Conservation (phyloP, 1,284 basidiomycete genomes). For the Inonotus hispidus region DNA sequence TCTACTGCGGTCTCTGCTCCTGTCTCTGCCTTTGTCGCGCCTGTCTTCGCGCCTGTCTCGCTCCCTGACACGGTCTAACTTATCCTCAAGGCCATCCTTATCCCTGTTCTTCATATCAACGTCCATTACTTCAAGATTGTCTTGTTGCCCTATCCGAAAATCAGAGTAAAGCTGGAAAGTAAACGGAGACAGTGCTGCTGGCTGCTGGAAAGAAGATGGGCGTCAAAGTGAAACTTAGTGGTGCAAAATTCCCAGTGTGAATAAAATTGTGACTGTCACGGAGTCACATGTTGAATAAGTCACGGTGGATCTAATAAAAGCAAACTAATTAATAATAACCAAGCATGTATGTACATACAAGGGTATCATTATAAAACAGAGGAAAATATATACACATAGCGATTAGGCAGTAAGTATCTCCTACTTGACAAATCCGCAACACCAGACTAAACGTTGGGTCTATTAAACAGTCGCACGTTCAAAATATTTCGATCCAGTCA, state of each 20-base stretch:
- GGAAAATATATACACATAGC: not conserved
- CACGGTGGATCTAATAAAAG: not conserved
- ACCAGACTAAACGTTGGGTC: not conserved
- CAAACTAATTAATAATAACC: not conserved
- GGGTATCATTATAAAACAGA: not conserved
- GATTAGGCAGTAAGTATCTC: not conserved
- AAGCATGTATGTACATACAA: not conserved
- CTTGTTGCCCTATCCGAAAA: not conserved
- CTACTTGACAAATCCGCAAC: not conserved
- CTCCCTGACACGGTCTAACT: constrained; percentile 31
- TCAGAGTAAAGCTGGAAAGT: not conserved
- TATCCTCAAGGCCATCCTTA: constrained; percentile 58
- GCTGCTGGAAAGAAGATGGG: not conserved
- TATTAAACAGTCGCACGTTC: not conserved
- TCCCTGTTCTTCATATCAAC: constrained; percentile 75
- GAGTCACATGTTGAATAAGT: not conserved
- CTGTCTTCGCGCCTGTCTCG: constrained; percentile 37
- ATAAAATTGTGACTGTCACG: not conserved
- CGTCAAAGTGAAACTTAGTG: not conserved
- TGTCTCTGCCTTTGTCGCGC: constrained; percentile 38
- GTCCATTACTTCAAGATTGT: constrained; percentile 45
- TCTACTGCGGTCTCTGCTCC: constrained; percentile 38
- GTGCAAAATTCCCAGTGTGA: not conserved
- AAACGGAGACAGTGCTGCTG: not conserved
- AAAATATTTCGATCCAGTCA: not conserved